Evolutionary conservation across 129 eudicot species (phyloP).

Genomic region (Escallonia herrerae): DNA sequence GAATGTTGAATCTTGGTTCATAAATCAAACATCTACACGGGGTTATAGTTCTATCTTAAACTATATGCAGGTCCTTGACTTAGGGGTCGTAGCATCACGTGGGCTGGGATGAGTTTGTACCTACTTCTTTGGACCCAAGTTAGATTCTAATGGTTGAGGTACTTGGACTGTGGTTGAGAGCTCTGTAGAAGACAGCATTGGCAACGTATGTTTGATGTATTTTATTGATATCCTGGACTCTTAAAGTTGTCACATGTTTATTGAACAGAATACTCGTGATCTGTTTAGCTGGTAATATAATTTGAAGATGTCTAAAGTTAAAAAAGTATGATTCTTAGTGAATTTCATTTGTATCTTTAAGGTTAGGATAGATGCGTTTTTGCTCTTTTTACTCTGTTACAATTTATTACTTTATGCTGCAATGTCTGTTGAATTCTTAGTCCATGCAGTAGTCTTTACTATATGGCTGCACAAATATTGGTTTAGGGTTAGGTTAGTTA

Average conservation of each 20-base stretch:
- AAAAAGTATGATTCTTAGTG: background rate
- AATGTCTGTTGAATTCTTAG: background rate
- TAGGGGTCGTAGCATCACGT: background rate
- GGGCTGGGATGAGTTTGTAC: background rate
- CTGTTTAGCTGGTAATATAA: background rate
- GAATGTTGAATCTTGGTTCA: background rate
- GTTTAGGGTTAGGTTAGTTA: background rate
- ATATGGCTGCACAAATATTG: no score
- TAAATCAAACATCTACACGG: background rate
- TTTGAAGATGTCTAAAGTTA: background rate
- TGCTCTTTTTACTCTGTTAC: background rate
- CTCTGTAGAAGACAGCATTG: background rate
- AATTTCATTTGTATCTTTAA: background rate
- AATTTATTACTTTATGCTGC: no score
- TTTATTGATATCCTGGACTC: background rate
- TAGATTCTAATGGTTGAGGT: conserved; percentile 9
- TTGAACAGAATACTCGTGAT: background rate
- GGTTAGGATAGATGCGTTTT: background rate
- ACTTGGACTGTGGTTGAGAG: conserved; percentile 9
- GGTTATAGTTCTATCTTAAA: background rate
- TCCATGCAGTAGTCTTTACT: background rate
- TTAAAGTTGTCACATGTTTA: background rate
- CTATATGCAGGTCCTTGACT: conserved; percentile 5
- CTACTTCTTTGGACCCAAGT: background rate
- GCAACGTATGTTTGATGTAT: background rate